These are phyloP conservation scores for Phoenix dactylifera DNA, from an alignment of 176 grass and related monocot genomes.

Conservation along the genomic window DNA sequence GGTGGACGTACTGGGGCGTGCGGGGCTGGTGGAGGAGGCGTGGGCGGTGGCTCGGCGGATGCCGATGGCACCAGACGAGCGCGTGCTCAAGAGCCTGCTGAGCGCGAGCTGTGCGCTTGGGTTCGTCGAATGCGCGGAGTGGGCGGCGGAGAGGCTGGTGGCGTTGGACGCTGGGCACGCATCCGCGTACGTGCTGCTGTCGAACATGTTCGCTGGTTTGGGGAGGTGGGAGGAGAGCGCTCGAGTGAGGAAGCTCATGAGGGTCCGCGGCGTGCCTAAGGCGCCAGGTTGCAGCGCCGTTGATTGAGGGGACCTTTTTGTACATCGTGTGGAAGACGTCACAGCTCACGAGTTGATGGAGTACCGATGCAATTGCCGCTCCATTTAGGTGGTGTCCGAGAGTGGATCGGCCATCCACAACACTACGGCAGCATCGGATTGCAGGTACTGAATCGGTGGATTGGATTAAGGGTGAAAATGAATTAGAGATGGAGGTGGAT, in stretches of 20 bases:
- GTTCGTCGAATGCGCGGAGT: constrained; percentile 9
- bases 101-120: constrained; percentile 3
- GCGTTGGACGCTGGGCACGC: neutral
- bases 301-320: neutral
- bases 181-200: constrained; percentile 14
- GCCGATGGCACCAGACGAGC: constrained; percentile 3
- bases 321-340: too few relatives aligned
- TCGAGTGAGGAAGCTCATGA: constrained; percentile 11
- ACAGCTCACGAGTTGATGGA: too few relatives aligned
- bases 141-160: constrained; percentile 8
- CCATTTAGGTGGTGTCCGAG: too few relatives aligned
- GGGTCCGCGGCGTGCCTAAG: constrained; percentile 16
- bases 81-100: constrained; percentile 21
- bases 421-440: too few relatives aligned
- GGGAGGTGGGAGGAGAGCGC: constrained; percentile 10
- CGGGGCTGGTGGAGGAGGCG: constrained; percentile 1
- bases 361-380: too few relatives aligned
- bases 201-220: constrained; percentile 14
- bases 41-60: constrained; percentile 7
- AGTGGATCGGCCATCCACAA: too few relatives aligned
- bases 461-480: too few relatives aligned
- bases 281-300: constrained; percentile 3
- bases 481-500: too few relatives aligned
- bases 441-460: too few relatives aligned
- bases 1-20: constrained; percentile 14